Evolutionary conservation across 257 asterid genomes (phyloP), one percentile per base, ranked within the genome.

Genomic region (Capsicum rhomboideum): DNA sequence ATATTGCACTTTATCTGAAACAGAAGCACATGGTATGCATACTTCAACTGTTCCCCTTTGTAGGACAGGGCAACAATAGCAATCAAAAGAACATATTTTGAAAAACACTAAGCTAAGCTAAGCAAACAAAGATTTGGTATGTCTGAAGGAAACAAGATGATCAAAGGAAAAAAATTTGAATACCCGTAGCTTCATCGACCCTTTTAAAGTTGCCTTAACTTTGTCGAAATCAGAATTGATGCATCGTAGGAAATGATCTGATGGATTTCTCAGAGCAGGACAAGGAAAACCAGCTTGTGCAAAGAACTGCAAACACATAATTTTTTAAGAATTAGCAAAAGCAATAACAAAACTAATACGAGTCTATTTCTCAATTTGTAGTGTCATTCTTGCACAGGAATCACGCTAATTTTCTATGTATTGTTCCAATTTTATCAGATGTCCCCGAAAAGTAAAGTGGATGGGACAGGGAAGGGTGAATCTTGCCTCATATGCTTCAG

Each of bases 261-360:
- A 96, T 6, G 99, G 99, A 84, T 96, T 96, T 54, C 98, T 89
- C 50, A 96, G 88, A 59, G 98, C 88, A 61, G 99, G 99, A 63
- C 99, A 96, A 18, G 99, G 99, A 83, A 96, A 96, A 2, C 99
- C 99, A 58, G 98, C 97, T 84, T 93, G 98, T 49, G 98, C 97
- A 59, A 96, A 96, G 71, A 94, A 96, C 99, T 96, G 97, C 90
- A 85, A 56, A 80, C 37, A 16, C 23, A 46, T 2, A 6, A 1
- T 2, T 6, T 63, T 28, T 13, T 28, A 0, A 64, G 42, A 49
- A 49, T 49, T 11, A 49, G 53, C 14, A 10, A 49, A 44, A 44
- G 50, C 50, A 44, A 34, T 16, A 72, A 16, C 40, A 34, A 6
- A 37, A 2, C 8, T 11, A 16, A 37, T 72, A 3, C 44, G 6